Evolutionary conservation across 352 stramenopile genomes (phyloP).

Genomic region (Globisporangium irregulare): DNA sequence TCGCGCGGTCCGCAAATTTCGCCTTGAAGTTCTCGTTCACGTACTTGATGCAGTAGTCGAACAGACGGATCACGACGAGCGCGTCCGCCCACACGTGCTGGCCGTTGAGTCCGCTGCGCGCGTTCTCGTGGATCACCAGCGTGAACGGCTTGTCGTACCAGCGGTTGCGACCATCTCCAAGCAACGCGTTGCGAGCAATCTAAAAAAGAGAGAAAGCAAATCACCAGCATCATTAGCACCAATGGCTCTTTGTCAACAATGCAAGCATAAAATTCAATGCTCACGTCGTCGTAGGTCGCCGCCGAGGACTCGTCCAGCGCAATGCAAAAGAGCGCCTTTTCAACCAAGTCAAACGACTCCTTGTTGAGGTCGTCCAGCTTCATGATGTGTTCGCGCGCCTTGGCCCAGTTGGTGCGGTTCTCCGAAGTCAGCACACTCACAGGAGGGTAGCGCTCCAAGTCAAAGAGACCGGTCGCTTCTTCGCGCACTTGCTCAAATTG

Average conservation of each 20-base stretch:
- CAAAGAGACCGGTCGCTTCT: slow-evolving; percentile 83
- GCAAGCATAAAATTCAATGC: background rate
- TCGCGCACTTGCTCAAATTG: slow-evolving; percentile 85
- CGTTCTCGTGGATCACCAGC: slow-evolving; percentile 95
- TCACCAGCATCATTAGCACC: background rate
- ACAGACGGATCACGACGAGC: slow-evolving; percentile 92
- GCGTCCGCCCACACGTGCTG: slow-evolving; percentile 98
- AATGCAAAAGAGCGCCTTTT: slow-evolving; percentile 92
- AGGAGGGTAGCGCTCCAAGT: slow-evolving; percentile 81
- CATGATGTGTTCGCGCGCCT: slow-evolving; percentile 82
- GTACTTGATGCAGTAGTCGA: slow-evolving; percentile 93
- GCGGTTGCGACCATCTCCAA: slow-evolving; percentile 92
- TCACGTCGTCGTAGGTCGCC: slow-evolving; percentile 72
- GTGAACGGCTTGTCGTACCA: slow-evolving; percentile 99
- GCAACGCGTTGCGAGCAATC: slow-evolving; percentile 80
- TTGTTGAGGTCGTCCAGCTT: slow-evolving; percentile 86
- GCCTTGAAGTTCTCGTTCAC: slow-evolving; percentile 90
- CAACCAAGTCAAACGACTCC: slow-evolving; percentile 90
- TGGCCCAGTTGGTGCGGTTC: slow-evolving; percentile 94
- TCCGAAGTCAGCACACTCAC: slow-evolving; percentile 94
- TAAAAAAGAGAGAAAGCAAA: slow-evolving; percentile 10
- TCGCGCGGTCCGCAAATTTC: slow-evolving; percentile 73
- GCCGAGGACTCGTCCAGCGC: slow-evolving; percentile 89
- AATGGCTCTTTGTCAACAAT: background rate
- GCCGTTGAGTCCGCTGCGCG: slow-evolving; percentile 92